Evolutionary conservation across 208 protist species (phyloP), one percentile per base, ranked within the genome.

Genomic region (Leishmania aethiopica): DNA sequence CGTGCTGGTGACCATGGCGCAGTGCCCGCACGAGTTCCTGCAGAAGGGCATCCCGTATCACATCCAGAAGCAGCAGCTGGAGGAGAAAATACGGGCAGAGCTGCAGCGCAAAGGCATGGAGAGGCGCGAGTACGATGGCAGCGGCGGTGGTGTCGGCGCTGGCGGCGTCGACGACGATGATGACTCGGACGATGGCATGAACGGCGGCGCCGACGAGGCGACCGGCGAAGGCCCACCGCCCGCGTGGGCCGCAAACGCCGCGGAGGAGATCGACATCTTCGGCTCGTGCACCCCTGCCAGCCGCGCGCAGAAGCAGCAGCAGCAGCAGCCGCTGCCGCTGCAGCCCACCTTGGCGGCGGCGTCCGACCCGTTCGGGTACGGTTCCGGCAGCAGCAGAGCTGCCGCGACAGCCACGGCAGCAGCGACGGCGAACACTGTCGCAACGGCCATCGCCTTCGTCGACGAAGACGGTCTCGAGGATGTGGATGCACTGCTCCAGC

Each of bases 1-100:
- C 40, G 93, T 96, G 35, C 84, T 97, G 66, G 78, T 97, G 62
- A 95, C 92, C 57, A 95, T 95, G 92, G 92, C 94, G 47, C 72
- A 83, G 73, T 96, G 93, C 84, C 88, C 89, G 42, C 91, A 96
- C 80, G 87, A 91, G n/a, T 96, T 96, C 80, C 78, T 94, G 15
- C 84, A 86, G 67, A 92, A 93, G 78, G 85, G 89, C 40, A 78
- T 92, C 7, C 87, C 90, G 28, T 92, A 93, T 79, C 69, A 86
- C 75, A 72, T 89, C 19, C 91, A 93, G 78, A 90, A 92, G 86
- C 75, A 89, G 67, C 82, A 91, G 79, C 51, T 85, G 75, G 84
- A 90, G 69, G 79, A 86, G 69, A 81, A 80, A 72, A 82, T 82
- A 10, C 80, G 89, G 45, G 87, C 80, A 42, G 80, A 82, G 74